Evolutionary conservation across 2,329 filamentous ascomycete genomes (phyloP).

Genomic region (Colletotrichum sojae): DNA sequence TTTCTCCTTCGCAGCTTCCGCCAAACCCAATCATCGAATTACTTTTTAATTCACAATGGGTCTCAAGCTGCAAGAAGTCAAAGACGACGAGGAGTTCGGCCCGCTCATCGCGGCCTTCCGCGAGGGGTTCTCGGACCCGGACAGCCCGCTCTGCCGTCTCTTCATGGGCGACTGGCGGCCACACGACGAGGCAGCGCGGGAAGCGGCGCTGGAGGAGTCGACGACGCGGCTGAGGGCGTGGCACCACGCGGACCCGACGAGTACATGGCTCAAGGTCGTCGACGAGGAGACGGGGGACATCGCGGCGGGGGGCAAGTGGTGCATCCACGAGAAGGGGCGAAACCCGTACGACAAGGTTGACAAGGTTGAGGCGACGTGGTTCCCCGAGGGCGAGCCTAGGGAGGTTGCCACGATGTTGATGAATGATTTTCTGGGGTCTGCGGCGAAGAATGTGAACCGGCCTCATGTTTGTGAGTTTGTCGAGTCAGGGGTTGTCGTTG

Average conservation of each 20-base stretch:
- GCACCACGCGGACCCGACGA: slow-evolving; percentile 45
- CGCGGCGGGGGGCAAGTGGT: slow-evolving; percentile 13
- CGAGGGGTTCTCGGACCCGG: slow-evolving; percentile 2
- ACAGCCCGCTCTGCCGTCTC: slow-evolving; percentile 10
- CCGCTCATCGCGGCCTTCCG: slow-evolving; percentile 5
- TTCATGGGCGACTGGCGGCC: slow-evolving; percentile 27
- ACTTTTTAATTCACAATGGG: neutral
- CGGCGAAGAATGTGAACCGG: slow-evolving; percentile 16
- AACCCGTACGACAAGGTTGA: slow-evolving; percentile 8
- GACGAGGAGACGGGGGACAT: slow-evolving; percentile 45
- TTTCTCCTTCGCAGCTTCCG: too few relatives aligned
- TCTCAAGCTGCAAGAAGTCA: neutral
- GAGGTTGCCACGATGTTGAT: slow-evolving; percentile 4
- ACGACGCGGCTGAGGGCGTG: slow-evolving; percentile 7
- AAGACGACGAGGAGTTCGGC: slow-evolving; percentile 1
- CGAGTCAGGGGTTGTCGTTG: neutral
- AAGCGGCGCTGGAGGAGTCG: neutral
- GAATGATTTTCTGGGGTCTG: slow-evolving; percentile 10
- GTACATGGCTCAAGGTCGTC: slow-evolving; percentile 54
- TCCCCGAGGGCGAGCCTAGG: slow-evolving; percentile 16
- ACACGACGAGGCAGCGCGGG: neutral
- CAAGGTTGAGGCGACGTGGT: slow-evolving; percentile 13
- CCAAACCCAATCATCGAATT: too few relatives aligned
- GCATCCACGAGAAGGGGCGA: neutral
- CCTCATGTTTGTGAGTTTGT: slow-evolving; percentile 15